Percentiles rank a stretch among this genome's conserved stretches.
Conservation (phyloP, 2,329 filamentous ascomycete genomes). For the Dothiorella sarmentorum region DNA sequence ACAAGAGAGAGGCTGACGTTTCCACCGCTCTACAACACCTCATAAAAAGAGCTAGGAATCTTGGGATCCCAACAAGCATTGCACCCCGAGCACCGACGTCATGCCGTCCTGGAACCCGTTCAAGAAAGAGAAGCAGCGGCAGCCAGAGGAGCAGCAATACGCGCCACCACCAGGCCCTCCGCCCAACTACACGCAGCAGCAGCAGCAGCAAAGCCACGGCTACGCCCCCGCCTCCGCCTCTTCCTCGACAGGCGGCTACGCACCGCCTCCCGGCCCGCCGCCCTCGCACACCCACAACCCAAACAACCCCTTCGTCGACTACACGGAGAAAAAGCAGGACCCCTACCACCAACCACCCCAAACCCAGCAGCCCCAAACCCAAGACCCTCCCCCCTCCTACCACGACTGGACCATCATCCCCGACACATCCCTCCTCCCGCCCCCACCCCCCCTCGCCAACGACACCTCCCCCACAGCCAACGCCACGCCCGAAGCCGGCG, state of each 20-base stretch:
- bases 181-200: slow-evolving; percentile 20
- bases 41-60: neutral
- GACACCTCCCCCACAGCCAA: slow-evolving; percentile 67
- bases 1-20: too few species aligned
- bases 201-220: slow-evolving; percentile 20
- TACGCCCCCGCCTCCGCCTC: slow-evolving; percentile 22
- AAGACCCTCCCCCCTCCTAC: slow-evolving; percentile 49
- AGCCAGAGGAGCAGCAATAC: slow-evolving; percentile 3
- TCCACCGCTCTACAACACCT: too few species aligned
- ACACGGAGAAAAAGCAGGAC: neutral
- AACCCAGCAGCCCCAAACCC: slow-evolving; percentile 24
- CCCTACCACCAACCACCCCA: slow-evolving; percentile 16
- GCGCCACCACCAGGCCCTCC: slow-evolving; percentile 23
- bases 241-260: slow-evolving; percentile 19
- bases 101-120: slow-evolving; percentile 10
- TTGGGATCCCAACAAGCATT: neutral
- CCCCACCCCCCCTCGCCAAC: slow-evolving; percentile 65
- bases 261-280: slow-evolving; percentile 23
- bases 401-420: slow-evolving; percentile 73
- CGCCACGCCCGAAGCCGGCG: slow-evolving; percentile 61
- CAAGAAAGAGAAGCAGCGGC: slow-evolving; percentile 8
- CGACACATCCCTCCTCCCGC: slow-evolving; percentile 69
- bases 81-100: neutral
- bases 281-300: slow-evolving; percentile 18
- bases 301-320: slow-evolving; percentile 1